Evolutionary conservation across 129 eudicot genomes (phyloP), one percentile per base, ranked within the genome.

Genomic region (Sambucus nigra): DNA sequence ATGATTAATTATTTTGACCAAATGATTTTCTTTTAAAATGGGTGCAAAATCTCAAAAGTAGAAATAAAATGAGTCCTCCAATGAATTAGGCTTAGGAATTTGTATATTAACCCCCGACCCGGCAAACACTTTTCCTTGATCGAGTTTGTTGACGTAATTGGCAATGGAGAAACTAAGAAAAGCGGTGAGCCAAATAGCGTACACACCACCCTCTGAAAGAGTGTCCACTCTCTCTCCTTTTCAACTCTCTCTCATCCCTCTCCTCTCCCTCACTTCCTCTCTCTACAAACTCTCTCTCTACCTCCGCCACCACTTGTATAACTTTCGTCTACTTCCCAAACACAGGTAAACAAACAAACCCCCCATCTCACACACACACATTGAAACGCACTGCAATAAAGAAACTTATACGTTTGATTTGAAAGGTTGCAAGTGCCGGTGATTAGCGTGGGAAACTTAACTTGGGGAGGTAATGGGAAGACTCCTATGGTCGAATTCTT

Each of bases 381-480:
- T 11, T 13, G 5, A 20, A 21, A 16, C 2, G n/a, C 13, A 13
- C 16, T 26, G 6, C 47, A 19, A 22, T 24, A 46, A 29, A 32
- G 35, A 2, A n/a, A 25, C 1, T 12, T 20, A 9, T 35, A 0
- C 35, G 5, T 38, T 46, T 51, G 42, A 40, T 52, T 64, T 25
- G 24, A 48, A 24, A 88, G 97, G 87, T 76, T 88, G 70, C 87
- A 82, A 4, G 88, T 89, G 54, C 92, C 94, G 60, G 95, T 89
- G 62, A 84, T 89, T 32, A 89, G 97, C 47, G 85, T 89, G 27
- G 97, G 97, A 38, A 89, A 89, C 73, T 56, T 89, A 72, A 81
- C 93, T 33, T 89, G 97, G 95, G 97, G 97, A 58, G 97, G 97
- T 57, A 89, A 89, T 65, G 97, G 97, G 57, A 89, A 89, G 84